phyloP scores from a whole-genome alignment of 2,329 filamentous ascomycete species.

The Colletotrichum orbiculare region DNA sequence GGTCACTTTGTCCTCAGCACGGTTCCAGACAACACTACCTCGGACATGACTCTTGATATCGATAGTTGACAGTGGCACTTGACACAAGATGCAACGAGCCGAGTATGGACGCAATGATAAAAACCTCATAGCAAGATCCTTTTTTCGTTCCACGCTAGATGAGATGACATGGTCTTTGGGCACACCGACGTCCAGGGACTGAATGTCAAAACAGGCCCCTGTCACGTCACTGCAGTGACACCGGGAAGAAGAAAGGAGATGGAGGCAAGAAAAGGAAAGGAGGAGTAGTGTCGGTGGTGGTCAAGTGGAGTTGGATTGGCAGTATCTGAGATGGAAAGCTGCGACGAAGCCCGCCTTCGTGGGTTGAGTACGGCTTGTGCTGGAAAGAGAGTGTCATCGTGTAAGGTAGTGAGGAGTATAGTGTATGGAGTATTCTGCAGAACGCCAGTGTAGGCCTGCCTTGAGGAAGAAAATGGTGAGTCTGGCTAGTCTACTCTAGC shows the following conservation, averaged over 20 bases:
- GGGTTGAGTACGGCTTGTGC: slow-evolving; percentile 29
- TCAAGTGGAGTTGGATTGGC: neutral
- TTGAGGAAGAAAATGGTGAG: slow-evolving; percentile 8
- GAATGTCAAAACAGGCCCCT: slow-evolving; percentile 19
- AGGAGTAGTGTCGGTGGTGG: neutral
- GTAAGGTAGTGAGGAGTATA: neutral
- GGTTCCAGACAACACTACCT: slow-evolving; percentile 9
- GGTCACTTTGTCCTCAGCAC: slow-evolving; percentile 15
- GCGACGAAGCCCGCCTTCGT: slow-evolving; percentile 9
- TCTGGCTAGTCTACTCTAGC: neutral
- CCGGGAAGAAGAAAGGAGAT: slow-evolving; percentile 1
- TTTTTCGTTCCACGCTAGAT: neutral
- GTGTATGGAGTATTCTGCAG: no score
- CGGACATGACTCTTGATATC: slow-evolving; percentile 18
- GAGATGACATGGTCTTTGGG: neutral
- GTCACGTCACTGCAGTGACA: slow-evolving; percentile 11
- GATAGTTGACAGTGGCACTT: slow-evolving; percentile 25
- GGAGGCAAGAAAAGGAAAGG: neutral
- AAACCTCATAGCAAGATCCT: neutral
- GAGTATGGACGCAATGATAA: neutral
- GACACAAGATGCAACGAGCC: neutral
- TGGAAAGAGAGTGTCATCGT: slow-evolving; percentile 6
- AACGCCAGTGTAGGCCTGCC: no score
- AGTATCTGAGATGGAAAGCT: neutral
- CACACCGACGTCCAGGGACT: slow-evolving; percentile 24